Conservation (phyloP, 139 green algal genomes). For the Chlorella vulgaris region DNA sequence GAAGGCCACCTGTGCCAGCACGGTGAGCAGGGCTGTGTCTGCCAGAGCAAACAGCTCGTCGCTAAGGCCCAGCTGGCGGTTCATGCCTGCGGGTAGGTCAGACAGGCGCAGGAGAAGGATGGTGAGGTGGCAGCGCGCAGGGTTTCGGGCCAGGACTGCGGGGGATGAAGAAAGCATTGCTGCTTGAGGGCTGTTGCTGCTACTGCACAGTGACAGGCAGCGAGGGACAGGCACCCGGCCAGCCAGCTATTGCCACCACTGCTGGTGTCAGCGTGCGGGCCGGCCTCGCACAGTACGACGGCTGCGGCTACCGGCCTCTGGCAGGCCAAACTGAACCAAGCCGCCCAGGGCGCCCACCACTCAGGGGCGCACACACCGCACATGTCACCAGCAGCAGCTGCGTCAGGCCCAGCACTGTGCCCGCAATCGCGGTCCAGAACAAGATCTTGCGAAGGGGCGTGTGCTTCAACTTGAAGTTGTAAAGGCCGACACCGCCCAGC, state of each 20-base stretch:
- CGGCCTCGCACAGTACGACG: no score
- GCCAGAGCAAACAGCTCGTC: slow-evolving; percentile 93
- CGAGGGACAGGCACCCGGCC: no score
- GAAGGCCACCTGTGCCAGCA: slow-evolving; percentile 91
- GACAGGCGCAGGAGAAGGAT: not conserved
- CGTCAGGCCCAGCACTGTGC: slow-evolving; percentile 77
- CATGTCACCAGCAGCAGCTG: slow-evolving; percentile 84
- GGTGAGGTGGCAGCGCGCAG: not conserved
- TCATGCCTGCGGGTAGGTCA: slow-evolving; percentile 41
- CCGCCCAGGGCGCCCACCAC: not conserved
- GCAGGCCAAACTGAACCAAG: no score
- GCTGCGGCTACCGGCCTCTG: no score
- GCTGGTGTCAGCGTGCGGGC: no score
- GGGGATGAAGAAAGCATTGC: no score
- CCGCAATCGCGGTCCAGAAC: slow-evolving; percentile 74
- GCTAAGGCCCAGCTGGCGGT: slow-evolving; percentile 66
- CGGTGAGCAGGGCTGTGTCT: slow-evolving; percentile 91
- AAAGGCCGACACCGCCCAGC: slow-evolving; percentile 78
- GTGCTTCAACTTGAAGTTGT: slow-evolving; percentile 76
- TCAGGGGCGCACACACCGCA: not conserved
- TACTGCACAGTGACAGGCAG: no score
- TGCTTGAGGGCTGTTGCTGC: no score
- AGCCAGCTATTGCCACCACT: no score
- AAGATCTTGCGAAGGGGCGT: slow-evolving; percentile 72
- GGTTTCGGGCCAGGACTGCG: not conserved